Conservation (phyloP, 345 rosid genomes). For the Gossypium australe region DNA sequence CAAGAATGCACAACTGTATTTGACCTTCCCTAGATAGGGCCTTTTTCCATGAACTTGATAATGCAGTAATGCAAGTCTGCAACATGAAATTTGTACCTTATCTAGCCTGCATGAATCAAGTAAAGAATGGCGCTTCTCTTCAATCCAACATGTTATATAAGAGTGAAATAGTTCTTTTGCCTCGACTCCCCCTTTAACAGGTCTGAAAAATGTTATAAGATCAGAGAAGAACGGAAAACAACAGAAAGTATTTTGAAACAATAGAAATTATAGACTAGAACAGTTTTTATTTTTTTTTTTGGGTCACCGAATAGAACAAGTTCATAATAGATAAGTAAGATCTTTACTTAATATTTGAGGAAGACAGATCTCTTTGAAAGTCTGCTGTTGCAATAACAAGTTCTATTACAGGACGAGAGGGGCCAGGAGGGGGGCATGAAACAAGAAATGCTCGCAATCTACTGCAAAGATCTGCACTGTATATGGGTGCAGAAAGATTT, state of each 20-base stretch:
- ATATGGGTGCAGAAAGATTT: conserved; percentile 74
- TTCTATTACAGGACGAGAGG: conserved; percentile 70
- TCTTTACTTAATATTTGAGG: conserved; percentile 68
- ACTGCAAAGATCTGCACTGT: conserved; percentile 77
- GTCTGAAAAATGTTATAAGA: conserved; percentile 40
- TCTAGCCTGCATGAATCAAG: conserved; percentile 82
- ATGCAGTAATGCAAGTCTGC: not conserved
- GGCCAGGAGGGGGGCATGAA: conserved; percentile 89
- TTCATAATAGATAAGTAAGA: not conserved
- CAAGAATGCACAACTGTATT: not conserved
- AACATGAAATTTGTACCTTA: conserved; percentile 45
- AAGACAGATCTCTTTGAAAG: conserved; percentile 79
- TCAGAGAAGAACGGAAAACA: conserved; percentile 12
- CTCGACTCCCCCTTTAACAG: conserved; percentile 83
- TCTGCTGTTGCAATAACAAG: conserved; percentile 88
- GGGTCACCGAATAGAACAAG: no score
- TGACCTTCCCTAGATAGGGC: not conserved
- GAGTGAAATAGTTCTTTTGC: conserved; percentile 82
- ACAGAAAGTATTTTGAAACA: not conserved
- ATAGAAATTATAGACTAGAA: not conserved
- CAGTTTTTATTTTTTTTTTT: not conserved
- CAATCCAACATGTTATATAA: conserved; percentile 80
- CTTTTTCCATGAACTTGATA: not conserved
- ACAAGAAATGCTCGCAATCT: conserved; percentile 73
- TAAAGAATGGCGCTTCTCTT: conserved; percentile 63